Conservation (phyloP, 257 asterid species). For the Plantago elongata region DNA sequence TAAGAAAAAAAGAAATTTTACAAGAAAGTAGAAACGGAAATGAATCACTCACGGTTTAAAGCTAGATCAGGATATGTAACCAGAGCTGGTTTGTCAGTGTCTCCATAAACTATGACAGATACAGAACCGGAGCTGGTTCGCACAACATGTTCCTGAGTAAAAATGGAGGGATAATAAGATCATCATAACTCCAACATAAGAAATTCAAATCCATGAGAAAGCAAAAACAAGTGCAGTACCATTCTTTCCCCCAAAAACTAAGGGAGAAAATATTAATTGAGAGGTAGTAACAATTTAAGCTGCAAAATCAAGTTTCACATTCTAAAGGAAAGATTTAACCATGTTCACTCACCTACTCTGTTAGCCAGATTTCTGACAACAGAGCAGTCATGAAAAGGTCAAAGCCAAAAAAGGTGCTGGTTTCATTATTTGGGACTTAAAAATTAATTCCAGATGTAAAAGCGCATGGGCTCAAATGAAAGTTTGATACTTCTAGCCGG, state of each 20-base stretch:
- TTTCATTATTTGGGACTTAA: conserved; percentile 31
- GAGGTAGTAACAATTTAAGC: conserved; percentile 16
- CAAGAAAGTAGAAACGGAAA: conserved; percentile 8
- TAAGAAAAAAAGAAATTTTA: conserved; percentile 3
- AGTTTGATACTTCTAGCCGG: conserved; percentile 20
- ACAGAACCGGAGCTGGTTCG: conserved; percentile 71
- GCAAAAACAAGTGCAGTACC: conserved; percentile 14
- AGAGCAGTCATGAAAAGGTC: conserved; percentile 21
- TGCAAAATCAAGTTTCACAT: conserved; percentile 4
- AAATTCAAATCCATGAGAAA: conserved; percentile 1
- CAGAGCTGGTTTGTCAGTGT: conserved; percentile 87
- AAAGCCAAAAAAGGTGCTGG: conserved; percentile 17
- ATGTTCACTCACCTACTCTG: conserved; percentile 32
- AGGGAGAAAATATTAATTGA: conserved; percentile 15
- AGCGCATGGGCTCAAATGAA: conserved; percentile 18
- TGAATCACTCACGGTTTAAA: conserved; percentile 70
- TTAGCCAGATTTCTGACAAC: conserved; percentile 17
- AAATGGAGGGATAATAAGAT: conserved; percentile 22
- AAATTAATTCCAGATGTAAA: conserved; percentile 27
- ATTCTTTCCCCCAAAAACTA: conserved; percentile 12
- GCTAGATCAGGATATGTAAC: conserved; percentile 95
- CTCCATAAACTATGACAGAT: conserved; percentile 83
- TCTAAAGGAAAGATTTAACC: conserved; percentile 11
- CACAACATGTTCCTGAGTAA: conserved; percentile 72
- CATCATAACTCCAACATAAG: conserved; percentile 4